Evolutionary conservation across 352 stramenopile genomes (phyloP), one percentile per base, ranked within the genome.

Genomic region (Phytophthora sansomeana): DNA sequence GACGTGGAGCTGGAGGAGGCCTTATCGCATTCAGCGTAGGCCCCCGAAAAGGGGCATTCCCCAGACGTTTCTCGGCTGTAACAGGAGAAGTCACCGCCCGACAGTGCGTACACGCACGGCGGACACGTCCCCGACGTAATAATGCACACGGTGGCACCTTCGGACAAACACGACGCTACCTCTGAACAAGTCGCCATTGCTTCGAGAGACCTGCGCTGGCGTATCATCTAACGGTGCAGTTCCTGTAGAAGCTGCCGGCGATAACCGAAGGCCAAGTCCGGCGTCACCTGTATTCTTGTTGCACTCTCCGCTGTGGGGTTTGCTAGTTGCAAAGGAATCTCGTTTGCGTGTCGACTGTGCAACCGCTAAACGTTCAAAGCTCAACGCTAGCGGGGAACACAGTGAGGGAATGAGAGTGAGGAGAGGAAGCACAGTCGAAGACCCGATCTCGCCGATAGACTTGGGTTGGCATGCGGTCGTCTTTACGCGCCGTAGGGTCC

Each of bases 51-150:
- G 3, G 70, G 70, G 19, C 70, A 78, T 14, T 52, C 26, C 17
- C 48, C 51, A 4, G 60, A 54, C n/a, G 38, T 60, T 21, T 72
- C 67, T 16, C 68, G 59, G 43, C 59, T 78, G 66, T 92, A 93
- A 78, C 85, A 93, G 17, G 83, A 92, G 63, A 77, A 90, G 52
- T 75, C 72, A 4, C 81, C 83, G 19, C 81, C 78, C 2, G 74
- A 72, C 33, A 91, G 81, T 17, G 66, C 60, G 64, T 93, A 93
- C 65, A 93, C 74, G 44, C 85, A 93, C 3, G 80, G 73, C 7
- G 85, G 85, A 44, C 85, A 93, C 9, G 29, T 58, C 28, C 39
- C 64, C 4, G 63, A 80, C 17, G 63, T 38, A 30, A 83, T 75
- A 30, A 80, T 70, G 58, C 85, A 93, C 38, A 75, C 61, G 30